These are phyloP conservation scores for Talaromyces sp. DNA, from an alignment of 2,329 filamentous ascomycete species.

Conservation along the genomic window DNA sequence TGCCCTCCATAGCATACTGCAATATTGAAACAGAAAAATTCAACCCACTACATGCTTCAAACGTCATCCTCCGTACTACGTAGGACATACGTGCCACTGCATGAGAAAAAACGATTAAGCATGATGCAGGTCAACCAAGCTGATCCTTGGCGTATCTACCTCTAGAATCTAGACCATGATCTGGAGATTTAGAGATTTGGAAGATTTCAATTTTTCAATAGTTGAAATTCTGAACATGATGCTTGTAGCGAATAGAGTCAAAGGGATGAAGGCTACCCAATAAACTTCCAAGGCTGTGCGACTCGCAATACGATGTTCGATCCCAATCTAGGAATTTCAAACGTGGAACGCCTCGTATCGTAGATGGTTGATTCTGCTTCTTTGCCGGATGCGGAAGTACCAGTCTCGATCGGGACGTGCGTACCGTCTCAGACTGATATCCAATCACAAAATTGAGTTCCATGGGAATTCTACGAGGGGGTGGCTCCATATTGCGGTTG, in stretches of 20 bases:
- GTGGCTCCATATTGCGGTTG: background rate
- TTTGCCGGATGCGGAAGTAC: background rate
- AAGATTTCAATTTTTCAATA: background rate
- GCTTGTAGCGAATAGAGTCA: background rate
- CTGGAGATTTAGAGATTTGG: background rate
- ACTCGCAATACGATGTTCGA: background rate
- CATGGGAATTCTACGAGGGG: background rate
- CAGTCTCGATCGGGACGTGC: background rate
- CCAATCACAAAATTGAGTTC: background rate
- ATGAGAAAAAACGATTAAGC: background rate
- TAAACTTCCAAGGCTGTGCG: background rate
- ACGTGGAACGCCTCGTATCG: conserved; percentile 1
- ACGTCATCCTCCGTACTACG: background rate
- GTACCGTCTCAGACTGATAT: background rate
- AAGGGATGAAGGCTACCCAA: background rate
- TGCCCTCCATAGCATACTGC: background rate
- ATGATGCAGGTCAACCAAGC: background rate
- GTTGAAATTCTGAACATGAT: background rate
- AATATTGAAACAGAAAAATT: background rate
- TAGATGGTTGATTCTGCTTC: background rate
- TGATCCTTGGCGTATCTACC: background rate
- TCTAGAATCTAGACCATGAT: background rate
- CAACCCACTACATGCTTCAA: background rate
- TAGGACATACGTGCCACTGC: conserved; percentile 1
- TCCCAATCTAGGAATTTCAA: background rate